Base-by-base conservation (phyloP, 129 eudicot species). In the Helianthus tuberosus region DNA sequence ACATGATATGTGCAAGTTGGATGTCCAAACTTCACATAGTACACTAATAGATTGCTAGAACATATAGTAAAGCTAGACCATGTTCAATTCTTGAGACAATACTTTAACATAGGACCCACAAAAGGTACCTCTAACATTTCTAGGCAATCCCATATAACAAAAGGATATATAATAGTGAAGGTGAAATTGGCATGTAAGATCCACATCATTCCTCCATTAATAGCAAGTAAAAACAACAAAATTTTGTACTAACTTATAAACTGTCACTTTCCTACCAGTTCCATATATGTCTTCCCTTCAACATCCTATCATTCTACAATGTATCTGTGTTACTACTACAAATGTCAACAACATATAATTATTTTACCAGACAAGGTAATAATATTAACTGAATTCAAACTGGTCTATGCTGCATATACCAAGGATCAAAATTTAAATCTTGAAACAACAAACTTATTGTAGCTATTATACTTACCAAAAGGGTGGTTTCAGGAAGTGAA, bases 401-500 rank as follows among this genome's bases (percentile, higher is more conserved):
- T 41, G 46, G 9, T 6, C 46, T 41, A 41, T 41, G 46, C 9
- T 41, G 46, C 9, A 6, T 41, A 41, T 46, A 60, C 10, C 13
- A 59, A 57, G 55, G 54, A 58, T 20, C 44, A 58, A 36, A 53
- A 20, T 53, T 20, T 14, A 23, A 61, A 44, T 32, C 17, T 62
- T 27, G n/a, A 32, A 73, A 9, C 50, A 49, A 15, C 59, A 10
- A 69, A 15, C 41, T 48, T 47, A 48, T n/a, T 46, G 11, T 27
- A 38, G 49, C 38, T 48, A 41, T 32, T 48, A 41, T 32, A 32
- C 63, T 72, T 88, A 92, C 97, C 97, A 89, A 60, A 1, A 83
- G 76, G 77, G 79, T 74, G 38, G 93, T 89, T 54, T 91, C 97
- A 16, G 96, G 87, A 43, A 91, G 90, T 23, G 97, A 91, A 57